These are phyloP conservation scores for Ensete ventricosum DNA, from an alignment of 176 grass and related monocot species.

Conservation along the genomic window DNA sequence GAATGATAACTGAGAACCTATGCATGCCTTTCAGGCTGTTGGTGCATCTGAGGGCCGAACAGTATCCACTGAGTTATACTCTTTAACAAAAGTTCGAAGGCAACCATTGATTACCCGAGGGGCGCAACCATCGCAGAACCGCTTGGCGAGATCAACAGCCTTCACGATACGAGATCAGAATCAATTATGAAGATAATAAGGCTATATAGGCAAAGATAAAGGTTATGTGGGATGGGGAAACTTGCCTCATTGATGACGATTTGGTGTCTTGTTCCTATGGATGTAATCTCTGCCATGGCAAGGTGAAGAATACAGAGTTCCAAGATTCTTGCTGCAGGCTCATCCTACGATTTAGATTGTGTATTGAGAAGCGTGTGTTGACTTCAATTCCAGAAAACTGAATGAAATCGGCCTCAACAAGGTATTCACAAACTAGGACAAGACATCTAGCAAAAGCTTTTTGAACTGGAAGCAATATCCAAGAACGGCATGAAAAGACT, in stretches of 20 bases:
- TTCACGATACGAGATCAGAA: slow-evolving; percentile 14
- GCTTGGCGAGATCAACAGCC: slow-evolving; percentile 91
- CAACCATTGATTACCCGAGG: slow-evolving; percentile 90
- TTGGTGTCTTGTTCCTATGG: slow-evolving; percentile 75
- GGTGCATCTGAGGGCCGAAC: slow-evolving; percentile 22
- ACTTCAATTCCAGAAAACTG: not conserved
- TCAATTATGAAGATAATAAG: not conserved
- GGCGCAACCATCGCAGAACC: slow-evolving; percentile 81
- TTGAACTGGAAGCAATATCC: not conserved
- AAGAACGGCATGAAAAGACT: not conserved
- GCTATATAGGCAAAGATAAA: slow-evolving; percentile 2
- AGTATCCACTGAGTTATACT: slow-evolving; percentile 19
- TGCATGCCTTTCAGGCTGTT: slow-evolving; percentile 21
- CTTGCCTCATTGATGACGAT: slow-evolving; percentile 82
- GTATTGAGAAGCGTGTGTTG: not conserved
- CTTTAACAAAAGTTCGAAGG: slow-evolving; percentile 74
- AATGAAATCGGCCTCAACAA: not conserved
- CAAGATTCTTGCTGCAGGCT: slow-evolving; percentile 76
- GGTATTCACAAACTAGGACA: not conserved
- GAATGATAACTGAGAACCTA: not conserved
- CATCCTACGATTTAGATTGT: slow-evolving; percentile 40
- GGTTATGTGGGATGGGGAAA: not conserved
- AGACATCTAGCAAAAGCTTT: not conserved
- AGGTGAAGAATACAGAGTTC: slow-evolving; percentile 95
- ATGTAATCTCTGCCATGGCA: slow-evolving; percentile 94